A percentile compares a stretch with the other conserved stretches of the same genome.
Conservation (phyloP, 2,329 filamentous ascomycete genomes). For the Sordariomycetes sp. region DNA sequence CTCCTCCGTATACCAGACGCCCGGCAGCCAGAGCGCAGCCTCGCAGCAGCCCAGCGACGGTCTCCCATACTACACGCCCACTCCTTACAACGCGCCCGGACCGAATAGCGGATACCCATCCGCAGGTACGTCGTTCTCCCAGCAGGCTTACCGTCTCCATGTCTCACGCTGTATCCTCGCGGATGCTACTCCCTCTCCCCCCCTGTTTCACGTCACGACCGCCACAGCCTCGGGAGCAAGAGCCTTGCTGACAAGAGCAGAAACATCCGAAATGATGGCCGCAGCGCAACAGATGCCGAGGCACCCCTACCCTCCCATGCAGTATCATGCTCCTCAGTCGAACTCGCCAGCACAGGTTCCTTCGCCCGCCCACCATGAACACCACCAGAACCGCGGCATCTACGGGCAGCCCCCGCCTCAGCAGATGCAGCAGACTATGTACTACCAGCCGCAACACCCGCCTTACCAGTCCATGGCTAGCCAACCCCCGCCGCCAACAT, state of each 20-base stretch:
- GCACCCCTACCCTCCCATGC: slow-evolving; percentile 74
- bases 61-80: slow-evolving; percentile 63
- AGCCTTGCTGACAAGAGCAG: slow-evolving; percentile 16
- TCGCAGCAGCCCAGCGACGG: slow-evolving; percentile 51
- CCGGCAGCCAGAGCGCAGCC: slow-evolving; percentile 46
- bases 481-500: slow-evolving; percentile 46
- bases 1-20: slow-evolving; percentile 48
- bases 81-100: slow-evolving; percentile 73
- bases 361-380: slow-evolving; percentile 79
- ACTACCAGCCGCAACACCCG: slow-evolving; percentile 48
- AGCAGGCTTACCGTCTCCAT: background rate
- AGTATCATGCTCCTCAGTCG: slow-evolving; percentile 87
- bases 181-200: background rate
- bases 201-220: slow-evolving; percentile 8
- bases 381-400: slow-evolving; percentile 80
- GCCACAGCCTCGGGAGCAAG: background rate
- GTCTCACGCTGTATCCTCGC: slow-evolving; percentile 8
- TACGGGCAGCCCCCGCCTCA: slow-evolving; percentile 72
- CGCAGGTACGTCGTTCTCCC: slow-evolving; percentile 51
- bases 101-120: slow-evolving; percentile 75
- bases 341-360: slow-evolving; percentile 90
- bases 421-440: slow-evolving; percentile 70
- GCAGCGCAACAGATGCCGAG: slow-evolving; percentile 54
- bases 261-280: slow-evolving; percentile 56
- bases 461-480: slow-evolving; percentile 55